Conservation (phyloP, 1,284 basidiomycete genomes). For the Quambalaria eucalypti region DNA sequence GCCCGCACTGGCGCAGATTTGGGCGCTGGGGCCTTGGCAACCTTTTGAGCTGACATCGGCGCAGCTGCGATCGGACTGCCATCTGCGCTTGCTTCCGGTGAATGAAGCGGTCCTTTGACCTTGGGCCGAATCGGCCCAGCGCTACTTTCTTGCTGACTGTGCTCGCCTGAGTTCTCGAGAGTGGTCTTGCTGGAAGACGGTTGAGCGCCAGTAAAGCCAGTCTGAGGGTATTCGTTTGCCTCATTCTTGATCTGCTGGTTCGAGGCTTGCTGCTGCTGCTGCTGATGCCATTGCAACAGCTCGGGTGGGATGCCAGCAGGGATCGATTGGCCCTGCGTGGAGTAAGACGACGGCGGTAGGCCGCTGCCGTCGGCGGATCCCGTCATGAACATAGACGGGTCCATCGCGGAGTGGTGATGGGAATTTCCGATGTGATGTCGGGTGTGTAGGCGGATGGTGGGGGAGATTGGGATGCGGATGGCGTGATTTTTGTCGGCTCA, state of each 20-base stretch:
- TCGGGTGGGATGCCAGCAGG: not conserved
- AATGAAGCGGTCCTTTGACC: not conserved
- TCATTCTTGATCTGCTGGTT: not conserved
- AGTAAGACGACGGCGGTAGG: no score
- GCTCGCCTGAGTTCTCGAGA: no score
- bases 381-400: no score
- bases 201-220: not conserved
- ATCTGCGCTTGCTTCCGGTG: not conserved
- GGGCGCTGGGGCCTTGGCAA: not conserved
- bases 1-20: constrained; percentile 1
- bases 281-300: constrained; percentile 1
- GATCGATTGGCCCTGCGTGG: no score
- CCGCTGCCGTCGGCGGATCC: no score
- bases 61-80: not conserved
- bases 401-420: no score
- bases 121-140: not conserved
- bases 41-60: not conserved
- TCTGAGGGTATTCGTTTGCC: not conserved
- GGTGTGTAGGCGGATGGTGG: no score
- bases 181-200: not conserved
- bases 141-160: not conserved
- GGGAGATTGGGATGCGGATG: no score
- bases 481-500: no score
- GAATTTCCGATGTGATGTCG: no score
- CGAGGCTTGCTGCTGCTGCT: constrained; percentile 1